These are phyloP conservation scores for Trichosporon ovoides DNA, from an alignment of 1,284 basidiomycete species.

Conservation along the genomic window DNA sequence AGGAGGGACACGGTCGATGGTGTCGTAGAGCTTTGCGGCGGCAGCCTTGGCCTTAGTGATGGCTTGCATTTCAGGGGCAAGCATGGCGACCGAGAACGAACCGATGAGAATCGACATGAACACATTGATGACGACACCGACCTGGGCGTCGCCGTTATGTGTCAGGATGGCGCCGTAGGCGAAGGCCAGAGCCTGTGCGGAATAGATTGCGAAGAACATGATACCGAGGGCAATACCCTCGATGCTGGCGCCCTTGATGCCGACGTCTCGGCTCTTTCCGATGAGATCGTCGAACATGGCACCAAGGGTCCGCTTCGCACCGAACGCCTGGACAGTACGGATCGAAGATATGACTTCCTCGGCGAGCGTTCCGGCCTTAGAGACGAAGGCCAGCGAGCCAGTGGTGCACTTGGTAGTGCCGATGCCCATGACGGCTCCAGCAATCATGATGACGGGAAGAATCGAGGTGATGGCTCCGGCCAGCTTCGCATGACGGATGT, in stretches of 20 bases:
- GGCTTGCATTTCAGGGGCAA: constrained; percentile 72
- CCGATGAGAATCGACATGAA: constrained; percentile 81
- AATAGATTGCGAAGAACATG: constrained; percentile 69
- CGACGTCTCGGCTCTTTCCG: constrained; percentile 56
- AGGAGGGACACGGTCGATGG: constrained; percentile 73
- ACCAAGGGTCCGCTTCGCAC: constrained; percentile 65
- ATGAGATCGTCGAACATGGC: constrained; percentile 66
- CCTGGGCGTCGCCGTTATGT: constrained; percentile 52
- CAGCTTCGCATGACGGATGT: constrained; percentile 68
- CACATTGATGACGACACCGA: constrained; percentile 75
- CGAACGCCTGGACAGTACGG: constrained; percentile 78
- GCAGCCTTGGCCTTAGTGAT: constrained; percentile 77
- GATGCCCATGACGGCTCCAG: constrained; percentile 53
- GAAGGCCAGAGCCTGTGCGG: constrained; percentile 48
- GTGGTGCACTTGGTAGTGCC: constrained; percentile 44
- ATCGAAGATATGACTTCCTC: constrained; percentile 75
- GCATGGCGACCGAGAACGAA: constrained; percentile 71
- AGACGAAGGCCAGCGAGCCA: constrained; percentile 65
- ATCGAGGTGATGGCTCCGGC: constrained; percentile 82
- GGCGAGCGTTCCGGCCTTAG: constrained; percentile 76
- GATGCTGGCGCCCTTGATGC: constrained; percentile 62
- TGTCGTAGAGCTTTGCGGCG: constrained; percentile 86
- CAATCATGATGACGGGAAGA: constrained; percentile 76
- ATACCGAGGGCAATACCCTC: constrained; percentile 64
- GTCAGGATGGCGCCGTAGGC: constrained; percentile 50